Percentiles rank a stretch among this genome's conserved stretches.
Conservation (phyloP, 2,329 filamentous ascomycete genomes). For the Colletotrichum eleusines region DNA sequence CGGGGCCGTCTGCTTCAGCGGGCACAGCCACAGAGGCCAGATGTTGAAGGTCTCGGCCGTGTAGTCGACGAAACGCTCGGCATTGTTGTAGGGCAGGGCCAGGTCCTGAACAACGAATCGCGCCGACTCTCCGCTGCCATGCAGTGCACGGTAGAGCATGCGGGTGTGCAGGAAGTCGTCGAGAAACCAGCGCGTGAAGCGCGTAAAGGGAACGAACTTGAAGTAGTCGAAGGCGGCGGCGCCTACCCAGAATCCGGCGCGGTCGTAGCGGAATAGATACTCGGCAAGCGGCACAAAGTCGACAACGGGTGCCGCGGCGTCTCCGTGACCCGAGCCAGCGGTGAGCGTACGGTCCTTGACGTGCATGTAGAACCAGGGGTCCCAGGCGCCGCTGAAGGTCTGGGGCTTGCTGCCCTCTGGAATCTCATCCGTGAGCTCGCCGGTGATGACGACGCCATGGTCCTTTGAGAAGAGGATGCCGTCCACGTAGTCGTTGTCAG, state of each 20-base stretch:
- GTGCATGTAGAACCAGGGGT: conserved; percentile 85
- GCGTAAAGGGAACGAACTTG: conserved; percentile 72
- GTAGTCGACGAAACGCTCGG: conserved; percentile 68
- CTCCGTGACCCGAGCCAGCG: conserved; percentile 43
- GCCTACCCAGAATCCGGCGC: conserved; percentile 81
- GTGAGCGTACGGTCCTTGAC: conserved; percentile 61
- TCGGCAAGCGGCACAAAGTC: conserved; percentile 77
- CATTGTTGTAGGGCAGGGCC: conserved; percentile 65
- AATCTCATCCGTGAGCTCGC: conserved; percentile 68
- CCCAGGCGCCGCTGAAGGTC: conserved; percentile 69
- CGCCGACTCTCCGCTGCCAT: conserved; percentile 73
- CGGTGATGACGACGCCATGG: conserved; percentile 76
- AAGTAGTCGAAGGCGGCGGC: conserved; percentile 76
- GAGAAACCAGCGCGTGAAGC: conserved; percentile 74
- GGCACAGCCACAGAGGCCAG: conserved; percentile 72
- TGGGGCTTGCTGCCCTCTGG: conserved; percentile 59
- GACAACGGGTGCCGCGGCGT: conserved; percentile 45
- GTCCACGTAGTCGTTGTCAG: conserved; percentile 76
- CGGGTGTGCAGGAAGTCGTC: conserved; percentile 81
- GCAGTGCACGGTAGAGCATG: conserved; percentile 79
- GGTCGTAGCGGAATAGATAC: conserved; percentile 83
- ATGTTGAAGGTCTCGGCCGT: conserved; percentile 63
- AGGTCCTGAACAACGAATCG: conserved; percentile 79
- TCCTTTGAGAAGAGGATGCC: conserved; percentile 74
- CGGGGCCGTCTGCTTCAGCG: conserved; percentile 60